A percentile compares a stretch with the other conserved stretches of the same genome.
phyloP scores from a whole-genome alignment of 148 eudicot species.

The Persicaria maculosa region DNA sequence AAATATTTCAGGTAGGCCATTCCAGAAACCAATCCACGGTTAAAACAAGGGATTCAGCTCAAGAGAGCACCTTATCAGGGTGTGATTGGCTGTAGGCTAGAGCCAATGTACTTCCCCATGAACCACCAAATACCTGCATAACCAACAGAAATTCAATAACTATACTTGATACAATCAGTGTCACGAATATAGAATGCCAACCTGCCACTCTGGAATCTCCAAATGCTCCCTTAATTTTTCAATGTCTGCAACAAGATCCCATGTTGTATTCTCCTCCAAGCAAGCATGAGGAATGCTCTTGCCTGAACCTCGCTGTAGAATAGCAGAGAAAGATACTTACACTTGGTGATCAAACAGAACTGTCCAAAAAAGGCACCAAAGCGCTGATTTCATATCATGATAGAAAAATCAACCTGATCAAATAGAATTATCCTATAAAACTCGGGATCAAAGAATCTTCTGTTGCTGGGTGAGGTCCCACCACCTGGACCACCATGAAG shows the following conservation, averaged over 20 bases:
- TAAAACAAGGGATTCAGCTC: slow-evolving; percentile 1
- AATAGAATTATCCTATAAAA: slow-evolving; percentile 84
- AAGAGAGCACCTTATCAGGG: slow-evolving; percentile 60
- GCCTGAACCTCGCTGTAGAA: slow-evolving; percentile 86
- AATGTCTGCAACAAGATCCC: slow-evolving; percentile 86
- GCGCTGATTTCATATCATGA: slow-evolving; percentile 4
- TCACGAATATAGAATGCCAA: slow-evolving; percentile 6
- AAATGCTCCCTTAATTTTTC: slow-evolving; percentile 85
- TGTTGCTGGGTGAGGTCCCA: slow-evolving; percentile 86
- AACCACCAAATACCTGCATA: slow-evolving; percentile 92
- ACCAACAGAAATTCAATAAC: slow-evolving; percentile 6
- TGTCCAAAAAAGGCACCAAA: not conserved
- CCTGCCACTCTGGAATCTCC: slow-evolving; percentile 97
- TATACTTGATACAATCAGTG: not conserved
- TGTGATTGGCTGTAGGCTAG: slow-evolving; percentile 92
- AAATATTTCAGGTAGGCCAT: slow-evolving; percentile 3
- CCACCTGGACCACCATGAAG: slow-evolving; percentile 99
- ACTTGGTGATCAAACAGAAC: not conserved
- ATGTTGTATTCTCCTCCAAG: slow-evolving; percentile 90
- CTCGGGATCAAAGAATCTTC: slow-evolving; percentile 86
- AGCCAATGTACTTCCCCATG: slow-evolving; percentile 99
- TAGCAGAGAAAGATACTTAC: not conserved
- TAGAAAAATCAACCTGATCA: slow-evolving; percentile 65
- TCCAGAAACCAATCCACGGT: not conserved
- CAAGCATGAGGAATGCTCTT: slow-evolving; percentile 97